Percentiles rank a stretch among this genome's conserved stretches.
Conservation (phyloP, 1,139 yeast species). For the Candida pseudoviswanathii region DNA sequence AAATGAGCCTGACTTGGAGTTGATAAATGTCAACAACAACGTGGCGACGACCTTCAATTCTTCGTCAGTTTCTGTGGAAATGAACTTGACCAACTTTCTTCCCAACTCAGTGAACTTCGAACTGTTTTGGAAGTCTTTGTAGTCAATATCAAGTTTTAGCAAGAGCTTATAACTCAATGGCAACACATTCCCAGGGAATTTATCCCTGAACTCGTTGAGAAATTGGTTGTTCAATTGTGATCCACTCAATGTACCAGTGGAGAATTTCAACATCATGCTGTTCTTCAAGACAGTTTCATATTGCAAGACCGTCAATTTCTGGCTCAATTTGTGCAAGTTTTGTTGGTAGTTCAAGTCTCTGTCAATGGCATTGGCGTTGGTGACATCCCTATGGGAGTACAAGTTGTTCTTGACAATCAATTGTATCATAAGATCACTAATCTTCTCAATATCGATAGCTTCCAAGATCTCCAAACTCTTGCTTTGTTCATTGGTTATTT, state of each 20-base stretch:
- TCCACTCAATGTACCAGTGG: slow-evolving; percentile 37
- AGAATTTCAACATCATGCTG: slow-evolving; percentile 42
- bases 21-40: slow-evolving; percentile 49
- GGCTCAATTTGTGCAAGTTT: slow-evolving; percentile 33
- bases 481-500: slow-evolving; percentile 43
- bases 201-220: slow-evolving; percentile 21
- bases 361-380: slow-evolving; percentile 39
- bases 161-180: slow-evolving; percentile 35
- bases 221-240: slow-evolving; percentile 25
- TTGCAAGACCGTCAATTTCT: slow-evolving; percentile 49
- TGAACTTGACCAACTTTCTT: slow-evolving; percentile 31
- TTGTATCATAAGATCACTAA: slow-evolving; percentile 34
- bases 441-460: slow-evolving; percentile 21
- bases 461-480: slow-evolving; percentile 45
- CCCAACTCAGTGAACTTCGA: slow-evolving; percentile 18
- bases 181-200: slow-evolving; percentile 37
- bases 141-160: slow-evolving; percentile 29
- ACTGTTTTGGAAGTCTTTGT: slow-evolving; percentile 27
- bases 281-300: slow-evolving; percentile 44
- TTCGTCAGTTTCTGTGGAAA: slow-evolving; percentile 14
- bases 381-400: slow-evolving; percentile 24
- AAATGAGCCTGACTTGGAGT: slow-evolving; percentile 36
- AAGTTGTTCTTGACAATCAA: slow-evolving; percentile 39
- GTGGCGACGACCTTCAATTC: slow-evolving; percentile 27
- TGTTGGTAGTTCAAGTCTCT: slow-evolving; percentile 48